A percentile compares a stretch with the other conserved stretches of the same genome.
These are phyloP conservation scores for Pichia rugopelliculosa DNA, from an alignment of 805 yeast genomes.

Conservation along the genomic window DNA sequence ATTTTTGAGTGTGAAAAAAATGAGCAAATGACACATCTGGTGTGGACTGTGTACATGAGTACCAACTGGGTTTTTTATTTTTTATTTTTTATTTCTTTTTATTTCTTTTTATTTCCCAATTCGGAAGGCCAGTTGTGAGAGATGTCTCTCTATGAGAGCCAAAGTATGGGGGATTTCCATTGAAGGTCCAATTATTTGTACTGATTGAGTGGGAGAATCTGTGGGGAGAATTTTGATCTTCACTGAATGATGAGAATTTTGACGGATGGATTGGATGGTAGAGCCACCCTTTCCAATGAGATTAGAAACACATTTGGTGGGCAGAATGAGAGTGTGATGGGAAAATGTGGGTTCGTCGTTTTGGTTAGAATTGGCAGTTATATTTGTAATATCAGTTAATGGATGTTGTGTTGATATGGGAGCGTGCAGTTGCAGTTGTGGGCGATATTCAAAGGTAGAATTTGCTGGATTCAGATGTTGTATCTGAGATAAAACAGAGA, in stretches of 20 bases:
- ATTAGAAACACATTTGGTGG: not conserved
- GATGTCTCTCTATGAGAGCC: too few relatives aligned
- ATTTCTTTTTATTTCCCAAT: too few relatives aligned
- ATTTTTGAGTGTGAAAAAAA: not conserved
- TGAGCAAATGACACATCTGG: not conserved
- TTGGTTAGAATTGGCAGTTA: too few relatives aligned
- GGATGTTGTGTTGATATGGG: not conserved
- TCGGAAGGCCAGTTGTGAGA: too few relatives aligned
- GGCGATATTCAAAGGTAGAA: not conserved
- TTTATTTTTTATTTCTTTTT: too few relatives aligned
- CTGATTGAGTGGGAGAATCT: not conserved
- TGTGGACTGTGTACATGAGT: not conserved
- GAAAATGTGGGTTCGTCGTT: too few relatives aligned
- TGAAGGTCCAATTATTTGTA: not conserved
- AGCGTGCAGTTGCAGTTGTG: not conserved
- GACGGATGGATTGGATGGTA: not conserved
- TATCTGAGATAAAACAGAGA: not conserved
- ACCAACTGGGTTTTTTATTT: not conserved
- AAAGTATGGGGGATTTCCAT: too few relatives aligned
- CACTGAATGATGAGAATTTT: not conserved
- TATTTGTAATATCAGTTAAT: too few relatives aligned
- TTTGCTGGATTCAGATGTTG: not conserved
- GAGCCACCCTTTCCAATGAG: not conserved
- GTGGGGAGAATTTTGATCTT: not conserved
- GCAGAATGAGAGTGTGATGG: not conserved